Conservation (phyloP, 257 asterid species). For the Mentha longifolia region DNA sequence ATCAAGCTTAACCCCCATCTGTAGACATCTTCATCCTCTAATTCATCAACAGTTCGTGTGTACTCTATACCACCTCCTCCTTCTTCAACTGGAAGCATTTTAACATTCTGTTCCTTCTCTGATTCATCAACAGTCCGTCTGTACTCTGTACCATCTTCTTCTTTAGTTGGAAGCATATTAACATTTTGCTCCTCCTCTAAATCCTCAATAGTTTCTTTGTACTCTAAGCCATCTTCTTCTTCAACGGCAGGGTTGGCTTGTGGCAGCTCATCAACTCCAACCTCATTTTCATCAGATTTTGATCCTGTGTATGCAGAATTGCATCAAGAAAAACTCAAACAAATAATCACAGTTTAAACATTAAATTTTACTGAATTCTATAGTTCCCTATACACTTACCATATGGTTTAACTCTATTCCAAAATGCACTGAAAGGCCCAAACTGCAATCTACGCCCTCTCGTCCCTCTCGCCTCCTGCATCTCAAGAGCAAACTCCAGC, state of each 20-base stretch:
- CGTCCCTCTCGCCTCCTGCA: neutral
- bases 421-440: neutral
- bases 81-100: neutral
- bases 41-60: no score
- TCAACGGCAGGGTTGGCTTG: neutral
- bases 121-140: no score
- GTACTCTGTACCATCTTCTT: neutral
- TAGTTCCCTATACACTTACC: no score
- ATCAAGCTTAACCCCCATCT: no score
- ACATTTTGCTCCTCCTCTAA: no score
- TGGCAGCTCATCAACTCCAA: neutral
- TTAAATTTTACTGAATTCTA: neutral
- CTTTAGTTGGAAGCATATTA: neutral
- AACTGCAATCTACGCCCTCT: neutral
- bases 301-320: neutral
- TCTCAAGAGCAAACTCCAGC: neutral
- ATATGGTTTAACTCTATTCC: no score
- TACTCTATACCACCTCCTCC: no score
- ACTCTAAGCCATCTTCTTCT: no score
- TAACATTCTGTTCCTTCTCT: neutral
- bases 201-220: no score
- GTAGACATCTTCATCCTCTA: no score
- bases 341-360: neutral
- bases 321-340: neutral
- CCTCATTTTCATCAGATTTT: neutral